A percentile compares a stretch with the other conserved stretches of the same genome.
Conservation (phyloP, 148 eudicot species). For the Heliamphora exappendiculata region DNA sequence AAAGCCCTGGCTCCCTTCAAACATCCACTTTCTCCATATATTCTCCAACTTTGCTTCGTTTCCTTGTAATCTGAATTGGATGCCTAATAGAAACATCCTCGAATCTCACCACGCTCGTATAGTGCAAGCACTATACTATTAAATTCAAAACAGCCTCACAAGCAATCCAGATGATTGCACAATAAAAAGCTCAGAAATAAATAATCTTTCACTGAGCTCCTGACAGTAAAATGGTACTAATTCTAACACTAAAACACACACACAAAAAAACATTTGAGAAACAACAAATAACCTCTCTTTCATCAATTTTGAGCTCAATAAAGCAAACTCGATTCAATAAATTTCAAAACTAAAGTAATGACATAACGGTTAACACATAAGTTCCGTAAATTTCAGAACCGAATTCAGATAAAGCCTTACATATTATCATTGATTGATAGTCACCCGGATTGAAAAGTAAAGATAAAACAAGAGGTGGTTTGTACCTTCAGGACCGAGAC, state of each 20-base stretch:
- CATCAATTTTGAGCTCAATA: background rate
- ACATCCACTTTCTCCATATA: background rate
- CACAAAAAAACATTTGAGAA: background rate
- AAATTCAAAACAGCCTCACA: background rate
- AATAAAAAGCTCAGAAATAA: background rate
- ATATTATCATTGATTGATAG: too few species aligned
- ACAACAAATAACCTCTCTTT: background rate
- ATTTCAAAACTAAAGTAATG: background rate
- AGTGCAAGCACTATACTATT: background rate
- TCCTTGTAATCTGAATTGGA: background rate
- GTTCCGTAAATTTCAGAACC: background rate
- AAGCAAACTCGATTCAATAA: background rate
- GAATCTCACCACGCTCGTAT: background rate
- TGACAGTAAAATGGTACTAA: background rate
- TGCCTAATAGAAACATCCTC: background rate
- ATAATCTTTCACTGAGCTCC: background rate
- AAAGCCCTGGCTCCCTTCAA: background rate
- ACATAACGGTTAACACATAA: background rate
- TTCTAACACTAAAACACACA: background rate
- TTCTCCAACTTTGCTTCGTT: background rate
- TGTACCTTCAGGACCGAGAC: conserved; percentile 69
- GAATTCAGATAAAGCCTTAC: background rate
- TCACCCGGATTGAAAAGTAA: background rate
- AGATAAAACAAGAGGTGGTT: background rate
- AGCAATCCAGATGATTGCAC: background rate